These are phyloP conservation scores for Fagopyrum tataricum DNA, from an alignment of 148 eudicot species.

Conservation along the genomic window DNA sequence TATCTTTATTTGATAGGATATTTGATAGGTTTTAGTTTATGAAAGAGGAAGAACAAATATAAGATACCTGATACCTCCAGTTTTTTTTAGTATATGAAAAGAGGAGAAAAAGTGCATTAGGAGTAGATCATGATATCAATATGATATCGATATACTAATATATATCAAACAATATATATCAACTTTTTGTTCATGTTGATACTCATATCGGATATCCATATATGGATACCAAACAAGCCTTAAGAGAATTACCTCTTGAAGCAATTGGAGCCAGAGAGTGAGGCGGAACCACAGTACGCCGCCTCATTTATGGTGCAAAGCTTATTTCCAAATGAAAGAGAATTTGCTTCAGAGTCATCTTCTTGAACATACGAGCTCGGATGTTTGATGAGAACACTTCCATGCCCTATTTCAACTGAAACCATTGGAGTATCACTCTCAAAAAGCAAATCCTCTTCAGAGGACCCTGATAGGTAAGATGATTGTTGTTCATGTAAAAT, in stretches of 20 bases:
- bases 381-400: slow-evolving; percentile 92
- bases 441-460: slow-evolving; percentile 85
- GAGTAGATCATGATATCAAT: too few relatives aligned
- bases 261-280: slow-evolving; percentile 24
- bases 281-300: slow-evolving; percentile 28
- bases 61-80: too few relatives aligned
- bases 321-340: slow-evolving; percentile 79
- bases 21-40: too few relatives aligned
- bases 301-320: slow-evolving; percentile 29
- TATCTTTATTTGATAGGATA: too few relatives aligned
- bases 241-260: slow-evolving; percentile 40
- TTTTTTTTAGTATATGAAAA: too few relatives aligned
- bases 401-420: slow-evolving; percentile 98
- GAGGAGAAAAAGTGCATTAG: too few relatives aligned
- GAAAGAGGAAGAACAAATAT: too few relatives aligned
- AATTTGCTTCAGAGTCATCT: slow-evolving; percentile 99
- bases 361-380: slow-evolving; percentile 68
- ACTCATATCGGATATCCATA: background rate
- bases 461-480: slow-evolving; percentile 59
- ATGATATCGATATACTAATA: too few relatives aligned
- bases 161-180: too few relatives aligned
- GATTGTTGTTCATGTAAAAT: slow-evolving; percentile 65
- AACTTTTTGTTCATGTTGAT: background rate
- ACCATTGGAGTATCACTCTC: slow-evolving; percentile 91
- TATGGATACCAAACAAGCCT: background rate